Conservation (phyloP, 2,329 filamentous ascomycete genomes). For the Westerdykella aurantiaca region DNA sequence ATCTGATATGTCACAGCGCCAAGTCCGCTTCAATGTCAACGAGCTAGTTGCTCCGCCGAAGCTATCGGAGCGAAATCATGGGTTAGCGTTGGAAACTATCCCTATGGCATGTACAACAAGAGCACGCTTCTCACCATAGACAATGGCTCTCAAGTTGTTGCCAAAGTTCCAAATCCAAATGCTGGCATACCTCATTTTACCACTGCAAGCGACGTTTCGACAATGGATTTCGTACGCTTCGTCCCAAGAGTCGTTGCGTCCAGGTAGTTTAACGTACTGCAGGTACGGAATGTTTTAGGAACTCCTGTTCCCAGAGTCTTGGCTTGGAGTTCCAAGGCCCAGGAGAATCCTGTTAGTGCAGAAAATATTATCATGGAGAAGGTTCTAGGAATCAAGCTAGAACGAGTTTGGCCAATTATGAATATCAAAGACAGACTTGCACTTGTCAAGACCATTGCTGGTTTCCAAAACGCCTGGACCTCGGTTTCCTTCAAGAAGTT, state of each 20-base stretch:
- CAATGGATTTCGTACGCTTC: constrained; percentile 17
- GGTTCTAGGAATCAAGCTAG: too few relatives aligned
- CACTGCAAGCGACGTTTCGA: constrained; percentile 17
- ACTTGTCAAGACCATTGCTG: too few relatives aligned
- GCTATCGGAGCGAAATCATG: constrained; percentile 22
- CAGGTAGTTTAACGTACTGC: neutral
- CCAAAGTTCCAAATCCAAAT: constrained; percentile 14
- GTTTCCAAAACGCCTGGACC: too few relatives aligned
- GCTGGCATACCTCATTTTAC: constrained; percentile 9
- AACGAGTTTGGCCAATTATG: too few relatives aligned
- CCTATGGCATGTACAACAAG: constrained; percentile 26
- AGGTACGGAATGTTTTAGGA: constrained; percentile 13
- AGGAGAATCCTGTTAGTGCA: too few relatives aligned
- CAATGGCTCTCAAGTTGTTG: constrained; percentile 14
- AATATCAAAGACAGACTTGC: too few relatives aligned
- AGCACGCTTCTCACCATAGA: constrained; percentile 20
- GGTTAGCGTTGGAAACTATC: constrained; percentile 21
- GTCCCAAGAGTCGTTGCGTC: neutral
- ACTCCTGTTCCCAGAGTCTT: constrained; percentile 21
- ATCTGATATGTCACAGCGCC: constrained; percentile 16
- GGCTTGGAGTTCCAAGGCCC: constrained; percentile 8
- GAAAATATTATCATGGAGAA: too few relatives aligned
- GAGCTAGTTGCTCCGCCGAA: constrained; percentile 23
- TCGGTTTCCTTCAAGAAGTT: too few relatives aligned
- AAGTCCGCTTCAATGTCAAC: constrained; percentile 24